phyloP scores from a whole-genome alignment of 1,139 yeast species.

The Yamadazyma sp. region DNA sequence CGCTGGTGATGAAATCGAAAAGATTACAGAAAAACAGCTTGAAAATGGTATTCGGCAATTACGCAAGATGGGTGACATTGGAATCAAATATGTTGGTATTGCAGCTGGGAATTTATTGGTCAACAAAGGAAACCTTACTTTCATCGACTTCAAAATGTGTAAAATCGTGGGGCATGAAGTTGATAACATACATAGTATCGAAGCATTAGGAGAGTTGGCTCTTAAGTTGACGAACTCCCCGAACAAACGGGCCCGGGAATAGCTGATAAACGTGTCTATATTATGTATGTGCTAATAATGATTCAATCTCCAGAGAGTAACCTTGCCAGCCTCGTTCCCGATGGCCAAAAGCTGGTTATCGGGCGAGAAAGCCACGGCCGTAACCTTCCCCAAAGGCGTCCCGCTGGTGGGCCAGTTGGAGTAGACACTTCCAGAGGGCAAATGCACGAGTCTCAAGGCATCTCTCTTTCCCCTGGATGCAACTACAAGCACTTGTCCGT shows the following conservation, averaged over 20 bases:
- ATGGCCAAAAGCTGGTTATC: conserved; percentile 80
- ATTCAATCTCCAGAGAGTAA: conserved; percentile 83
- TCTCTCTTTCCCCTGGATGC: conserved; percentile 88
- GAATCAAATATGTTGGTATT: neutral
- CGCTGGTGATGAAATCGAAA: no score
- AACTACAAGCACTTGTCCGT: conserved; percentile 85
- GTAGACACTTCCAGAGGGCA: conserved; percentile 85
- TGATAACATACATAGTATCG: neutral
- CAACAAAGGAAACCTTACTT: neutral
- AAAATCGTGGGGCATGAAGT: neutral
- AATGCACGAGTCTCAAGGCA: conserved; percentile 80
- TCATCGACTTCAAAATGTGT: neutral
- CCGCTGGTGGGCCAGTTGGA: conserved; percentile 97
- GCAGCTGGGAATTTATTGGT: neutral
- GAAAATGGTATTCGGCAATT: neutral
- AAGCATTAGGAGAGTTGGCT: neutral
- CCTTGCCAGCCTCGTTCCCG: conserved; percentile 90
- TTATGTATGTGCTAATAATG: conserved; percentile 51
- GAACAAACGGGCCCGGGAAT: no score
- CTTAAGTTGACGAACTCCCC: no score
- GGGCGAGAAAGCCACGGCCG: conserved; percentile 79
- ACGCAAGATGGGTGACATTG: neutral
- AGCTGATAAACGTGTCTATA: neutral
- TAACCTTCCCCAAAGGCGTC: conserved; percentile 92
- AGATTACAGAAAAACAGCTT: neutral